Conservation (phyloP, 2,329 filamentous ascomycete genomes). For the Xylaria sp. region DNA sequence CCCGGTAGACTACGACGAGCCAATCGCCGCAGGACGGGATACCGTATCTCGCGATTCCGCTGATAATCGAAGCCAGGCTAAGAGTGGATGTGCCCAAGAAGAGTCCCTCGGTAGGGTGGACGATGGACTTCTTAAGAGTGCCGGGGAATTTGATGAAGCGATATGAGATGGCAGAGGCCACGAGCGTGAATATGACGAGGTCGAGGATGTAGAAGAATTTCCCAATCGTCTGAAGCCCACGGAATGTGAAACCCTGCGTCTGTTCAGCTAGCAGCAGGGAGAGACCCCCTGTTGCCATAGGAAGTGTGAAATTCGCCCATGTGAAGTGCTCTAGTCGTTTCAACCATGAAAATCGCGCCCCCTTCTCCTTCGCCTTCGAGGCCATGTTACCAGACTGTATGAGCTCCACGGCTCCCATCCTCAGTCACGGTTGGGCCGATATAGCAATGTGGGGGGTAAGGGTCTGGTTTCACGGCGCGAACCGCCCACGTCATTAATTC, state of each 20-base stretch:
- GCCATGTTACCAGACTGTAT: slow-evolving; percentile 14
- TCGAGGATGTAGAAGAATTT: slow-evolving; percentile 62
- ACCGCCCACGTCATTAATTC: background rate
- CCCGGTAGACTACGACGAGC: slow-evolving; percentile 52
- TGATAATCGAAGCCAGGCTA: slow-evolving; percentile 57
- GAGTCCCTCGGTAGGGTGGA: slow-evolving; percentile 61
- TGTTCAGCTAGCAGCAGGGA: slow-evolving; percentile 55
- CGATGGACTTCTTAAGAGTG: slow-evolving; percentile 57
- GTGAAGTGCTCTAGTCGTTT: slow-evolving; percentile 54
- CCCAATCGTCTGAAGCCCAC: slow-evolving; percentile 61
- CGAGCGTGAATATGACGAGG: slow-evolving; percentile 56
- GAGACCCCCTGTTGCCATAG: slow-evolving; percentile 60
- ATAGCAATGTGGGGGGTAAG: background rate
- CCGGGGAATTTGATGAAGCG: slow-evolving; percentile 58
- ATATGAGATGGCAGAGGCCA: slow-evolving; percentile 49
- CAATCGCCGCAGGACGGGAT: slow-evolving; percentile 53
- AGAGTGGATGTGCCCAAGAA: slow-evolving; percentile 53
- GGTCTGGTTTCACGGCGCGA: background rate
- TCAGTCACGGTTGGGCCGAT: background rate
- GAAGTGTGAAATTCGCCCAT: slow-evolving; percentile 59
- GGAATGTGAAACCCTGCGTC: slow-evolving; percentile 55
- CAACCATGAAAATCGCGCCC: slow-evolving; percentile 21
- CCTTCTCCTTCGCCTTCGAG: background rate
- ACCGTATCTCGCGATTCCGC: slow-evolving; percentile 52
- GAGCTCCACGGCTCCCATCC: background rate